Conservation (phyloP, 176 grass and related monocot genomes). For the Rhipidocladum racemiflorum region DNA sequence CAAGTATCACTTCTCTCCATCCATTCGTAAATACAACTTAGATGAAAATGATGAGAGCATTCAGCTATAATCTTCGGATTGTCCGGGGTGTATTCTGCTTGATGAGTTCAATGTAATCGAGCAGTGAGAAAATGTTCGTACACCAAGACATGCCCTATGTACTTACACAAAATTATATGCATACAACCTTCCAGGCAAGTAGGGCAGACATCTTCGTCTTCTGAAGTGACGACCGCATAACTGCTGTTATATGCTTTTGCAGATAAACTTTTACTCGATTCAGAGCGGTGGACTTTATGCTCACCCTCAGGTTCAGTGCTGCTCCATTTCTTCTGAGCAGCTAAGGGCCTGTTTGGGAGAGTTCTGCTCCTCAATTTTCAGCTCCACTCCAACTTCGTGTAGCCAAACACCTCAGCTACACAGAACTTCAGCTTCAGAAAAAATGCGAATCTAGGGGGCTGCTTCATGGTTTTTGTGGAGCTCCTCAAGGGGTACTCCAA, state of each 20-base stretch:
- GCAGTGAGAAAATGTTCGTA: neutral
- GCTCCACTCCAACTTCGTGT: no score
- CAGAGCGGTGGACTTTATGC: constrained; percentile 54
- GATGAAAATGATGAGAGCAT: constrained; percentile 91
- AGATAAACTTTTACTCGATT: constrained; percentile 68
- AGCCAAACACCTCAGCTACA: no score
- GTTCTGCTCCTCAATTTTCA: no score
- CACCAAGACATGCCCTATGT: neutral
- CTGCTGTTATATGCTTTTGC: constrained; percentile 55
- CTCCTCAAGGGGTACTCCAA: no score
- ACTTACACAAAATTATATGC: neutral
- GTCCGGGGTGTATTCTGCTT: constrained; percentile 73
- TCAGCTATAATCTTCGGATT: constrained; percentile 83
- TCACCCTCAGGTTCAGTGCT: constrained; percentile 60
- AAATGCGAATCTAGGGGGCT: no score
- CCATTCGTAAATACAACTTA: constrained; percentile 98
- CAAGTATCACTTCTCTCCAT: constrained; percentile 95
- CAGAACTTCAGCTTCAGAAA: no score
- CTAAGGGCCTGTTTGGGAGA: no score
- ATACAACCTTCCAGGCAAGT: constrained; percentile 84
- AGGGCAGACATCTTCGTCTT: constrained; percentile 91
- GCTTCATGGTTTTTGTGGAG: no score
- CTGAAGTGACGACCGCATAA: constrained; percentile 52
- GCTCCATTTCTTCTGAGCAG: constrained; percentile 60
- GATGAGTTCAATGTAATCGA: neutral